Conservation (phyloP, 768 basidiomycete species). For the Lactarius indigo region DNA sequence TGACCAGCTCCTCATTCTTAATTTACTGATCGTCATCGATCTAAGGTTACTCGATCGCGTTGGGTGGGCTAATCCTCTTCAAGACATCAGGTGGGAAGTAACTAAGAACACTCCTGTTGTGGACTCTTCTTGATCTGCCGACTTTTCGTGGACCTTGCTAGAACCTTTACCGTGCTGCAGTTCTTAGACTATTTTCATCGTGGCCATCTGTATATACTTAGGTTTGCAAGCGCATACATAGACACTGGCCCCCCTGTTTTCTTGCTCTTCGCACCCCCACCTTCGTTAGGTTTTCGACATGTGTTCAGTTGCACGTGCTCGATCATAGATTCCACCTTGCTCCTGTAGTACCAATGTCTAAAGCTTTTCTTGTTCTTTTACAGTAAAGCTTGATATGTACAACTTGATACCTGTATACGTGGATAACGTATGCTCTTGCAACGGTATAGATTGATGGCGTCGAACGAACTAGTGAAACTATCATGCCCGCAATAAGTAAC, state of each 20-base stretch:
- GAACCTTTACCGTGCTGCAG: background rate
- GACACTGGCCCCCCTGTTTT: background rate
- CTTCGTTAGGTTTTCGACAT: background rate
- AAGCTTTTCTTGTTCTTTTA: background rate
- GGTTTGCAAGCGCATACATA: background rate
- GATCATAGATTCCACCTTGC: background rate
- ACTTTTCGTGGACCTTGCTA: background rate
- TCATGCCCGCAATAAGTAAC: background rate
- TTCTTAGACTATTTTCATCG: background rate
- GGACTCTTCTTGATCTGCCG: background rate
- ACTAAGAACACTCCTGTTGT: background rate
- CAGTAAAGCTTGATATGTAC: background rate
- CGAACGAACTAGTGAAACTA: background rate
- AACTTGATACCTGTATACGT: background rate
- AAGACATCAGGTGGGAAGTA: slow-evolving; percentile 70
- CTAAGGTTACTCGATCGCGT: slow-evolving; percentile 81
- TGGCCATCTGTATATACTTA: slow-evolving; percentile 3
- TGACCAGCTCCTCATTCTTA: background rate
- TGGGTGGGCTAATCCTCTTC: slow-evolving; percentile 80
- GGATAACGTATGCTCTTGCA: background rate
- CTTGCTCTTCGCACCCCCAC: background rate
- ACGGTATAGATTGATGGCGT: background rate
- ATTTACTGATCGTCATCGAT: background rate
- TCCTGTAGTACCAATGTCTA: background rate
- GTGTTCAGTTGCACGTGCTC: background rate